These are phyloP conservation scores for Nyssa sinensis DNA, from an alignment of 148 eudicot species.

Conservation along the genomic window DNA sequence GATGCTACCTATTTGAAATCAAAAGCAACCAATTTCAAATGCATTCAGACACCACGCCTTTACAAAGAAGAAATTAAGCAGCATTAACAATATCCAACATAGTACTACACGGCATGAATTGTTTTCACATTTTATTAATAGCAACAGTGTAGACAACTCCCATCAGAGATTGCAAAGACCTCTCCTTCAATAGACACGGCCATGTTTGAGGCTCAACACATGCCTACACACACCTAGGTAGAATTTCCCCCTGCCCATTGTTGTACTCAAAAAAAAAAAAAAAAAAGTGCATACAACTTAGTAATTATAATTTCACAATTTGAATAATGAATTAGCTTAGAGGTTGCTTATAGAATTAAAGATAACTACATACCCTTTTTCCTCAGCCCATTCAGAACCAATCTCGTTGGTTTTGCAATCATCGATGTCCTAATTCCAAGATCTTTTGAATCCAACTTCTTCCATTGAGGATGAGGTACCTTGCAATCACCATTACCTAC, in stretches of 20 bases:
- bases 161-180: too few species aligned
- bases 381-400: slow-evolving; percentile 58
- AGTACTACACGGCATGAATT: neutral
- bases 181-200: too few species aligned
- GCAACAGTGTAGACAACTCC: too few species aligned
- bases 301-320: neutral
- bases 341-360: neutral
- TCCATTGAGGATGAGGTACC: slow-evolving; percentile 45
- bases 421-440: slow-evolving; percentile 61
- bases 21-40: neutral
- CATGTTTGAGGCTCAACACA: too few species aligned
- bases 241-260: too few species aligned
- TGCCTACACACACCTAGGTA: too few species aligned
- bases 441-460: slow-evolving; percentile 59
- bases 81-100: neutral
- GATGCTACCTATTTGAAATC: neutral
- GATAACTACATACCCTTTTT: slow-evolving; percentile 45
- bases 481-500: slow-evolving; percentile 21
- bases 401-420: slow-evolving; percentile 54
- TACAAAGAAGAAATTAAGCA: neutral
- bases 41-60: neutral
- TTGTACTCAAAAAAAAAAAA: too few species aligned
- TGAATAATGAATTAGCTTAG: neutral
- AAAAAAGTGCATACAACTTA: neutral
- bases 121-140: neutral